Percentiles rank a stretch among this genome's conserved stretches.
phyloP scores from a whole-genome alignment of 2,329 filamentous ascomycete genomes.

The Balansia obtecta region DNA sequence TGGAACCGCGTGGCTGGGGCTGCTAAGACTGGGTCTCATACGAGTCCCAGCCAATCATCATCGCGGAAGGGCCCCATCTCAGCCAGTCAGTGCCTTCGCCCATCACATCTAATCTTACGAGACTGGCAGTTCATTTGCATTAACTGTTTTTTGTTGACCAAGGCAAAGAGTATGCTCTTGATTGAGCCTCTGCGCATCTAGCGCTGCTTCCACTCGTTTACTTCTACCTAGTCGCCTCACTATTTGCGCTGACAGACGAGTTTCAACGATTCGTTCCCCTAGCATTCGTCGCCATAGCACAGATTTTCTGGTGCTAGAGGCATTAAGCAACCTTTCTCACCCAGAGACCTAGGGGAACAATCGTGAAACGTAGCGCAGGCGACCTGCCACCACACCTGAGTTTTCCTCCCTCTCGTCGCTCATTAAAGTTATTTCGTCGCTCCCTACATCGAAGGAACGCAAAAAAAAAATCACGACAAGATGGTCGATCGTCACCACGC shows the following conservation, averaged over 20 bases:
- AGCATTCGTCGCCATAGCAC: neutral
- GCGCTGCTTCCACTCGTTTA: neutral
- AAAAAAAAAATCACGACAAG: neutral
- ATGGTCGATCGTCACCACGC: conserved; percentile 15
- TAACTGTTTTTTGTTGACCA: neutral
- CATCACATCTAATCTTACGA: neutral
- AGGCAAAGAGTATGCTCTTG: neutral
- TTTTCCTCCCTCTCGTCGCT: neutral
- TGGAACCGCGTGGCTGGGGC: neutral
- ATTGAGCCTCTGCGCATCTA: neutral
- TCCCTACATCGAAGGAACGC: neutral
- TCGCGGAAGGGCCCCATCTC: conserved; percentile 1
- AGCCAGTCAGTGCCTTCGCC: conserved; percentile 1
- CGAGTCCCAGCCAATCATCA: conserved; percentile 3
- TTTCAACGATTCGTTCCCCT: neutral
- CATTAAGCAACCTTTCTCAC: neutral
- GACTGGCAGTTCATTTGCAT: conserved; percentile 3
- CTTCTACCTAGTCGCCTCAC: neutral
- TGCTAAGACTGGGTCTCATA: neutral
- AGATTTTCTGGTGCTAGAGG: neutral
- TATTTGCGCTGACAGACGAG: neutral
- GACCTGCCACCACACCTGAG: neutral
- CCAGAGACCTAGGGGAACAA: conserved; percentile 1
- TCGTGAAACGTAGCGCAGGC: conserved; percentile 8
- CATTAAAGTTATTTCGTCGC: neutral